Conservation (phyloP, 108 stramenopile genomes). For the Licmophora abbreviata region DNA sequence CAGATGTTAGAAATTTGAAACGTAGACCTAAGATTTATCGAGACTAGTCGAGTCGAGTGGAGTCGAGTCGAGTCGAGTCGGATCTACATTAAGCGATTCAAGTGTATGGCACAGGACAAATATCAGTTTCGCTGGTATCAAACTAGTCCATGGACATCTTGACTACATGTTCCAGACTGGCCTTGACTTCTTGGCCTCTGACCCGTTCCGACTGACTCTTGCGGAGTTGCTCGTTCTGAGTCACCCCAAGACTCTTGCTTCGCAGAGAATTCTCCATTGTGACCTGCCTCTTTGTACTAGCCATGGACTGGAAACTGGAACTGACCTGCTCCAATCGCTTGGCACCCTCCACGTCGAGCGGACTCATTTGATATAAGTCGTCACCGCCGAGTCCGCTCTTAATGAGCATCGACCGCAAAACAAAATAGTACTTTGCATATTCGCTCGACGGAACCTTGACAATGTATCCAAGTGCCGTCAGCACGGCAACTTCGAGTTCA, state of each 20-base stretch:
- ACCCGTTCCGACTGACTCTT: no score
- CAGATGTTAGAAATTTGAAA: no score
- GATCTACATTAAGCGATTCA: no score
- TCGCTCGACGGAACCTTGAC: conserved; percentile 89
- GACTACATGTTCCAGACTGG: conserved; percentile 59
- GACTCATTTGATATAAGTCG: conserved; percentile 34
- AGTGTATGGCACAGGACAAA: no score
- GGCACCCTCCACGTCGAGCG: conserved; percentile 68
- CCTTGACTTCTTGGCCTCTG: conserved; percentile 20
- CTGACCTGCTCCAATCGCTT: conserved; percentile 33
- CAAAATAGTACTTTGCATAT: conserved; percentile 96
- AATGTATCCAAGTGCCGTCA: conserved; percentile 63
- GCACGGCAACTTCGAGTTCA: conserved; percentile 77
- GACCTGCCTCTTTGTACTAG: conserved; percentile 24
- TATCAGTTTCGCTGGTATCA: no score
- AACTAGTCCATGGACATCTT: no score
- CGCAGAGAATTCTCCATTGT: conserved; percentile 20
- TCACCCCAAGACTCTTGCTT: conserved; percentile 15
- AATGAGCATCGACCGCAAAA: conserved; percentile 78
- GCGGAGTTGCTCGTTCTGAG: conserved; percentile 5
- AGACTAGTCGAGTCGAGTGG: no score
- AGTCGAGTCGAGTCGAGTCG: no score
- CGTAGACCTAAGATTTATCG: no score
- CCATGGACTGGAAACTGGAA: conserved; percentile 6
- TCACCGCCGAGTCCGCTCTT: conserved; percentile 65